Base-by-base conservation (phyloP, 2,329 filamentous ascomycete species). In the Paraphaeosphaeria minitans region DNA sequence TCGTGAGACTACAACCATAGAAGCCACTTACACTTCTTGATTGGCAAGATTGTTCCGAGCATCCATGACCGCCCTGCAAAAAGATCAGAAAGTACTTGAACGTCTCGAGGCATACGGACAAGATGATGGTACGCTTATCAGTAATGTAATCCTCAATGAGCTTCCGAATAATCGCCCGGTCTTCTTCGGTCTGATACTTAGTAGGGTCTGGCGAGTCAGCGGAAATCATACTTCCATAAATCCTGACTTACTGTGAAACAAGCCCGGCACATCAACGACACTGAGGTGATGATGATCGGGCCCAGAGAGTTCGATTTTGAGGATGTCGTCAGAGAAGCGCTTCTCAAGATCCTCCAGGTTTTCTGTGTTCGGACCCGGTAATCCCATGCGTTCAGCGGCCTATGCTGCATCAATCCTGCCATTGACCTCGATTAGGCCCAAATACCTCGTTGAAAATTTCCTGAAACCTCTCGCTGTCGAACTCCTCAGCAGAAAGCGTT, bases 261-360 rank as follows among this genome's bases (percentile, higher is more conserved):
- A 72, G 0, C 79, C 78, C 1, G 78, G 79, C 0, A 80, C 70
- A 53, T 80, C 77, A 21, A 80, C 75, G 4, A 81, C 70, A 41
- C 69, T 78, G 7, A 81, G 64, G 49, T 81, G 76, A 31, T 76
- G 65, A 53, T 79, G 68, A 0, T 75, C 51, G 0, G 78, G 79
- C 0, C 78, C 78, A 33, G 60, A 64, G 5, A 80, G 73, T 52
- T 80, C 76, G n/a, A 81, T 65, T 7, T 69, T 71, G 10, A 81
- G 66, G 2, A 81, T 66, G 56, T 79, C 58, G 42, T 61, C 58
- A 14, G 58, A 61, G 42, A 61, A 61, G 29, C 58, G 50, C 48
- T 55, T 61, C 10, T 57, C 27, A 21, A 61, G 46, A 45, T 61
- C 42, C 42, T 61, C 58, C 24, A 61, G 21, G 27, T 61, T 49